These are phyloP conservation scores for Dipodascus geniculatus DNA, from an alignment of 805 yeast genomes.

Conservation along the genomic window DNA sequence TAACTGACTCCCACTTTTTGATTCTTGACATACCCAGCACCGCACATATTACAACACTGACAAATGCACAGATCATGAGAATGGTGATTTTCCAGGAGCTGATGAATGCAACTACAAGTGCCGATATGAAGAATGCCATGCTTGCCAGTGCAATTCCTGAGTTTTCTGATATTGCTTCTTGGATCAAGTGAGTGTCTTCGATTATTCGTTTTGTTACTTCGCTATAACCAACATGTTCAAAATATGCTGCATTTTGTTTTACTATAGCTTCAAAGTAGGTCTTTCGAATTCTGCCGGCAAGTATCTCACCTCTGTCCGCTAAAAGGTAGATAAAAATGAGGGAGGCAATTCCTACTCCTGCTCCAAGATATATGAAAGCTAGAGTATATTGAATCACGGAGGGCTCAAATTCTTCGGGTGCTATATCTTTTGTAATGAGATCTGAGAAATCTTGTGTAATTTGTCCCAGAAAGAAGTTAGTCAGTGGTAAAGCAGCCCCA, in stretches of 20 bases:
- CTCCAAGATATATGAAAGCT: slow-evolving; percentile 9
- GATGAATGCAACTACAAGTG: slow-evolving; percentile 14
- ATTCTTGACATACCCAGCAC: slow-evolving; percentile 8
- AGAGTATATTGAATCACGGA: slow-evolving; percentile 7
- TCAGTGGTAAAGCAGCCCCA: slow-evolving; percentile 7
- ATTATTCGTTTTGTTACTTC: slow-evolving; percentile 20
- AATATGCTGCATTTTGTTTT: slow-evolving; percentile 19
- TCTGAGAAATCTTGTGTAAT: slow-evolving; percentile 9
- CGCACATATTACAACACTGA: slow-evolving; percentile 13
- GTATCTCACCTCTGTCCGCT: slow-evolving; percentile 19
- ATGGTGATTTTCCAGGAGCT: slow-evolving; percentile 13
- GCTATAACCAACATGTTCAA: slow-evolving; percentile 19
- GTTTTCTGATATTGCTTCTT: slow-evolving; percentile 22
- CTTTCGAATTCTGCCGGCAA: slow-evolving; percentile 18
- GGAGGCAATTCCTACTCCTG: slow-evolving; percentile 10
- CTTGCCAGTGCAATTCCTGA: slow-evolving; percentile 16
- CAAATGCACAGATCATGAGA: slow-evolving; percentile 10
- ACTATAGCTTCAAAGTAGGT: slow-evolving; percentile 16
- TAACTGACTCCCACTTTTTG: slow-evolving; percentile 1
- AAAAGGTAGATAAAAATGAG: slow-evolving; percentile 16
- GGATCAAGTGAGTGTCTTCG: slow-evolving; percentile 17
- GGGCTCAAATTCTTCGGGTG: slow-evolving; percentile 5
- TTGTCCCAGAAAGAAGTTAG: slow-evolving; percentile 10
- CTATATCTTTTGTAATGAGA: slow-evolving; percentile 2
- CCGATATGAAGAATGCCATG: slow-evolving; percentile 15